phyloP scores from a whole-genome alignment of 1,284 basidiomycete genomes.

The Ustilago cynodontis region DNA sequence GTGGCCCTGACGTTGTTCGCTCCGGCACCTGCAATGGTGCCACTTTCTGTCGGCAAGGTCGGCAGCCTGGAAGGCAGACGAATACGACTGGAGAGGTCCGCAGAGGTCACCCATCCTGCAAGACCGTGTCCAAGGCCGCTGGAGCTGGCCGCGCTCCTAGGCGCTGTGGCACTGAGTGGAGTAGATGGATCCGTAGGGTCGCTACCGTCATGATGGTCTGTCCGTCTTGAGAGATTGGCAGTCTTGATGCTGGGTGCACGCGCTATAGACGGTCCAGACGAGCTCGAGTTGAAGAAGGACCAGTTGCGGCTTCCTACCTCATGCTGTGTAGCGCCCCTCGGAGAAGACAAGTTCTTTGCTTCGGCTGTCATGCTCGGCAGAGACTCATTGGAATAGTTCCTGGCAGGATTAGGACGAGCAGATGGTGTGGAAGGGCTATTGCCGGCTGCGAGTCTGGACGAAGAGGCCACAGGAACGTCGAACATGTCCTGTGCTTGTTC shows the following conservation, averaged over 20 bases:
- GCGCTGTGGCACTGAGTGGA: constrained; percentile 13
- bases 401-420: constrained; percentile 3
- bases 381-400: constrained; percentile 19
- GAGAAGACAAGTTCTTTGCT: constrained; percentile 8
- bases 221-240: constrained; percentile 4
- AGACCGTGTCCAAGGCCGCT: constrained; percentile 16
- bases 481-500: constrained; percentile 46
- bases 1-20: constrained; percentile 21
- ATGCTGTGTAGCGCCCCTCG: constrained; percentile 3
- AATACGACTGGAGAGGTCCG: constrained; percentile 22
- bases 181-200: constrained; percentile 14
- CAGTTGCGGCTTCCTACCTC: constrained; percentile 49
- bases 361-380: constrained; percentile 14
- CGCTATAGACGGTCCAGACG: constrained; percentile 24
- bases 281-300: constrained; percentile 56
- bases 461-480: constrained; percentile 35
- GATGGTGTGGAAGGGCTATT: constrained; percentile 3
- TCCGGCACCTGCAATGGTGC: constrained; percentile 4
- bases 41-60: constrained; percentile 26
- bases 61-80: constrained; percentile 38
- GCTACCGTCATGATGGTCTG: constrained; percentile 9
- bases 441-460: constrained; percentile 6
- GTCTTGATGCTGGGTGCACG: constrained; percentile 49
- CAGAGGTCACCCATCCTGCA: constrained; percentile 24
- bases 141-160: constrained; percentile 2